Conservation (phyloP, 2,329 filamentous ascomycete genomes). For the Calonectria naviculata region DNA sequence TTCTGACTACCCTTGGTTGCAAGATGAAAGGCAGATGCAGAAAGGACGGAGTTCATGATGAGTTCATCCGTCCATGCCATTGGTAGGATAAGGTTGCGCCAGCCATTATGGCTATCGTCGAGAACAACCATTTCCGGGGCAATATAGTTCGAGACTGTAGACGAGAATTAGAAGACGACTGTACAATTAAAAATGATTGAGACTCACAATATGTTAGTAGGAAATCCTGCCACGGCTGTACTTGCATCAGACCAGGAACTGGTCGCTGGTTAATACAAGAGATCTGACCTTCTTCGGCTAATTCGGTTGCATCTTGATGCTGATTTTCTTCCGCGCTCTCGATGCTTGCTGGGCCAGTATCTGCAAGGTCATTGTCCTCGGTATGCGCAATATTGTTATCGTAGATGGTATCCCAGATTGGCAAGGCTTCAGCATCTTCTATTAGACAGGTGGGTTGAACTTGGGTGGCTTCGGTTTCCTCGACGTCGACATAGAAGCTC, state of each 20-base stretch:
- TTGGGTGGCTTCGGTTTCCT: not conserved
- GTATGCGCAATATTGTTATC: too few relatives aligned
- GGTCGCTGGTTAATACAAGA: not conserved
- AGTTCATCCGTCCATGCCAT: constrained; percentile 28
- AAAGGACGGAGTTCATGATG: constrained; percentile 39
- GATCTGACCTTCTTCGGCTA: too few relatives aligned
- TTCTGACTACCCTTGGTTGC: not conserved
- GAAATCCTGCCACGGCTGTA: constrained; percentile 8
- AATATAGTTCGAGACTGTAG: constrained; percentile 31
- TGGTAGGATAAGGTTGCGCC: constrained; percentile 33
- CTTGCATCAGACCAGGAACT: not conserved
- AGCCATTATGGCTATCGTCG: constrained; percentile 35
- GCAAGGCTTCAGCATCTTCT: not conserved
- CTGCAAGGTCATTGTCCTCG: not conserved
- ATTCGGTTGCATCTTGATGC: not conserved
- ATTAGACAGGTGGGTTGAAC: not conserved
- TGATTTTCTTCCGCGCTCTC: not conserved
- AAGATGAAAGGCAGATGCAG: constrained; percentile 40
- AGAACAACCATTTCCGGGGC: constrained; percentile 35
- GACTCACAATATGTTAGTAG: constrained; percentile 19
- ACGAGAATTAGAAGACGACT: not conserved
- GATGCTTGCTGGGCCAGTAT: too few relatives aligned
- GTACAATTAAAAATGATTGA: not conserved
- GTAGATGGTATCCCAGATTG: not conserved
- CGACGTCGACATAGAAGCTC: not conserved